phyloP scores from a whole-genome alignment of 2,329 filamentous ascomycete species.

The Pseudogymnoascus sp. region DNA sequence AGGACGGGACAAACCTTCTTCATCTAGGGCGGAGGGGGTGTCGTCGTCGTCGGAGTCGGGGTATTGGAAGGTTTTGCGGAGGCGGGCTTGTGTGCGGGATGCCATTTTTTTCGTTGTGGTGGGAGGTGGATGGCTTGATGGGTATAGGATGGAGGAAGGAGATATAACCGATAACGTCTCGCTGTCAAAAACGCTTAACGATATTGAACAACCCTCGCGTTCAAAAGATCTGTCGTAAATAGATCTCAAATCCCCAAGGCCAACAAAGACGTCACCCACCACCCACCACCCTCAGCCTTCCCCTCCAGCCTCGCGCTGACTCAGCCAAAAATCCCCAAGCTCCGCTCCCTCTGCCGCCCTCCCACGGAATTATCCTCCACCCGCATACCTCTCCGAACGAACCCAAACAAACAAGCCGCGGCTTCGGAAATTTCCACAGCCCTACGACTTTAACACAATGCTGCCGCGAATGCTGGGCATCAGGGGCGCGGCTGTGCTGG shows the following conservation, averaged over 20 bases:
- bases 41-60: slow-evolving; percentile 50
- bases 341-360: not conserved
- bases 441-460: slow-evolving; percentile 17
- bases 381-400: not conserved
- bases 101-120: slow-evolving; percentile 17
- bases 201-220: not conserved
- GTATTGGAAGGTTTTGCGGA: slow-evolving; percentile 73
- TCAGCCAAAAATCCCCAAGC: slow-evolving; percentile 11
- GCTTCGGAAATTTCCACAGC: not conserved
- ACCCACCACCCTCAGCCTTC: not conserved
- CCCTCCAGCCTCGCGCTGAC: slow-evolving; percentile 4
- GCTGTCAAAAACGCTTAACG: not conserved
- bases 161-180: not conserved
- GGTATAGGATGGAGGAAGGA: not conserved
- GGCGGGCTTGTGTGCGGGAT: slow-evolving; percentile 41
- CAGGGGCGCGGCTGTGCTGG: slow-evolving; percentile 16
- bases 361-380: not conserved
- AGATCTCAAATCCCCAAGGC: not conserved
- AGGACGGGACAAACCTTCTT: slow-evolving; percentile 49
- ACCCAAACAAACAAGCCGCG: not conserved
- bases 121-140: not conserved
- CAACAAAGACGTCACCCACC: slow-evolving; percentile 2
- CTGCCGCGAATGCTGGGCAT: slow-evolving; percentile 24
- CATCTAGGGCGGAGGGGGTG: slow-evolving; percentile 58
- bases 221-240: not conserved